Evolutionary conservation across 495 filamentous ascomycete genomes (phyloP), one percentile per base, ranked within the genome.

Genomic region (Chaetomium tenue): DNA sequence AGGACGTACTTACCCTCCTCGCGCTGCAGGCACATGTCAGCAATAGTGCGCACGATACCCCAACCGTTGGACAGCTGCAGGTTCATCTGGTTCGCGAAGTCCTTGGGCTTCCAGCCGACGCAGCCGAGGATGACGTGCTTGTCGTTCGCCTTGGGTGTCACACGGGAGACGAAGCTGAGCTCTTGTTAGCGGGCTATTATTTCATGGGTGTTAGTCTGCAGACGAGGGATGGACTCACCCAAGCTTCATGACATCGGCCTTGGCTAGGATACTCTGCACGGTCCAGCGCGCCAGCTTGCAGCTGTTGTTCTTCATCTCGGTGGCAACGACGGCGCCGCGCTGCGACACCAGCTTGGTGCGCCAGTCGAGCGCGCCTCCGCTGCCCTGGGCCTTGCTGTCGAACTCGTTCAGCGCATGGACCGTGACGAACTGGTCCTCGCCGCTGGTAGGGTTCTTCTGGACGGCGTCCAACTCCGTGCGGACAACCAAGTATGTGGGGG

Each of bases 251-350:
- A 89, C 82, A 75, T 98, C 93, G 22, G 94, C 93, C 78, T 92
- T 92, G 72, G 94, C 93, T 48, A 98, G 85, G 71, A 98, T 96
- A 68, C 88, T 89, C 82, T 98, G 94, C 58, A 91, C 90, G 22
- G 94, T 96, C 94, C 94, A 98, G 70, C 94, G 82, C 40, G 94
- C 95, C 60, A 98, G 86, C 82, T 98, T 98, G 86, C 89, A 93
- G 72, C 87, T 90, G 84, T 98, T 98, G 85, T 98, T 98, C 88
- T 98, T 98, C 94, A 98, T 98, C 78, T 94, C 94, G n/a, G 94
- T 98, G 22, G 94, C 94, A 18, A 98, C 89, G 37, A 98, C 93
- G 30, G 94, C 94, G 83, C 94, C 94, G 63, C 94, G 87, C 81
- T 97, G 92, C 65, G 88, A 90, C 60, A 87, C 88, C 55, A 98